A percentile compares a stretch with the other conserved stretches of the same genome.
Evolutionary conservation across 345 rosid genomes (phyloP).

Genomic region (Conringia planisiliqua): DNA sequence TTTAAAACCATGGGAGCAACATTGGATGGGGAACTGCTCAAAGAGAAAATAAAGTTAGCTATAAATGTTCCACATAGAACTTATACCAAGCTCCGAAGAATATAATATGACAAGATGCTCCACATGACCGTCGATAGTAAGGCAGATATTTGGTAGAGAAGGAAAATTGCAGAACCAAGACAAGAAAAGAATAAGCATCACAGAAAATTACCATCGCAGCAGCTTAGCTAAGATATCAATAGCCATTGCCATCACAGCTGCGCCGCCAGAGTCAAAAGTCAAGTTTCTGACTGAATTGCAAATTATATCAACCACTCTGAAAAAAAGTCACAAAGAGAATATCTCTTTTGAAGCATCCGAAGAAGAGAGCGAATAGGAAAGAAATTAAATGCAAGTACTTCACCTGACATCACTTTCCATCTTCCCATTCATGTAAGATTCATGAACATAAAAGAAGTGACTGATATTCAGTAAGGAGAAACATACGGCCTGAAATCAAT

Average conservation of each 20-base stretch:
- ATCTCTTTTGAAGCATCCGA: conserved; percentile 7
- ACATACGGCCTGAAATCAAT: conserved; percentile 55
- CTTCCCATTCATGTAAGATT: conserved; percentile 37
- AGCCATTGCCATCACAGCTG: conserved; percentile 70
- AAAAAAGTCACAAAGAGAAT: conserved; percentile 21
- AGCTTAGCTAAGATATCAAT: conserved; percentile 69
- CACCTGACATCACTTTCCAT: conserved; percentile 69
- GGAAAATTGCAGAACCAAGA: conserved; percentile 6
- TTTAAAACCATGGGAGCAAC: conserved; percentile 58
- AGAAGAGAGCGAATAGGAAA: background rate
- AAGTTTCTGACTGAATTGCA: conserved; percentile 59
- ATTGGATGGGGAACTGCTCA: conserved; percentile 65
- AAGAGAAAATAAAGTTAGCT: conserved; percentile 12
- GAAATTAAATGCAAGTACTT: conserved; percentile 8
- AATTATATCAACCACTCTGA: conserved; percentile 79
- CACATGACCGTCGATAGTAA: background rate
- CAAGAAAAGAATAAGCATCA: background rate
- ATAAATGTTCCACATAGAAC: background rate
- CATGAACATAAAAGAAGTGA: conserved; percentile 46
- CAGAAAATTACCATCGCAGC: conserved; percentile 61
- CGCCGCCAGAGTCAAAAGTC: conserved; percentile 50
- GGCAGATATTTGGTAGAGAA: conserved; percentile 3
- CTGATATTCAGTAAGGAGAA: conserved; percentile 65
- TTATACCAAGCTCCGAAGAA: conserved; percentile 6
- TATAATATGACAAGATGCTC: conserved; percentile 2